phyloP scores from a whole-genome alignment of 129 eudicot species.

The Daucus carota region DNA sequence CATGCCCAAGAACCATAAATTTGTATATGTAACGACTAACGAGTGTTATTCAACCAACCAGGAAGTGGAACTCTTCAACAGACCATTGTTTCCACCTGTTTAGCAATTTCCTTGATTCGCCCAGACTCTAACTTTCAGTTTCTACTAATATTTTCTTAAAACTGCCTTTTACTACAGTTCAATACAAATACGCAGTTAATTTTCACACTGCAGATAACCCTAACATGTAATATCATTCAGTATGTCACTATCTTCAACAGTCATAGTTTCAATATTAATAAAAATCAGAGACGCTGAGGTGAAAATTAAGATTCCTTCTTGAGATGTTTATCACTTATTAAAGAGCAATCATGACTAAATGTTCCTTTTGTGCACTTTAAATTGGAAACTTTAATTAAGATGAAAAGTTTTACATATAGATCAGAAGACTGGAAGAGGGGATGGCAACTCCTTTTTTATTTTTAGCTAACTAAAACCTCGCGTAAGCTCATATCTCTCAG shows the following conservation, averaged over 20 bases:
- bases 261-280: background rate
- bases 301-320: too few relatives aligned
- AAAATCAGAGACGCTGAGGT: too few relatives aligned
- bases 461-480: too few relatives aligned
- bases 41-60: background rate
- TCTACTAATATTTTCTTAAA: background rate
- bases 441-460: too few relatives aligned
- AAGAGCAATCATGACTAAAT: too few relatives aligned
- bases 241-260: too few relatives aligned
- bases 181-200: background rate
- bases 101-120: background rate
- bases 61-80: background rate
- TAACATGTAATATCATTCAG: too few relatives aligned
- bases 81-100: background rate
- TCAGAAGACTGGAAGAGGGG: too few relatives aligned
- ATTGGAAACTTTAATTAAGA: too few relatives aligned
- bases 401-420: too few relatives aligned
- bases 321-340: too few relatives aligned
- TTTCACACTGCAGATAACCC: background rate
- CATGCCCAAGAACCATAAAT: background rate
- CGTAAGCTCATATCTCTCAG: background rate
- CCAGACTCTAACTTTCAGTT: background rate
- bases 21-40: background rate
- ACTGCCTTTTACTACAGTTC: background rate
- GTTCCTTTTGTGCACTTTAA: too few relatives aligned